Evolutionary conservation across 257 asterid species (phyloP), one percentile per base, ranked within the genome.

Genomic region (Linderniella brevidens): DNA sequence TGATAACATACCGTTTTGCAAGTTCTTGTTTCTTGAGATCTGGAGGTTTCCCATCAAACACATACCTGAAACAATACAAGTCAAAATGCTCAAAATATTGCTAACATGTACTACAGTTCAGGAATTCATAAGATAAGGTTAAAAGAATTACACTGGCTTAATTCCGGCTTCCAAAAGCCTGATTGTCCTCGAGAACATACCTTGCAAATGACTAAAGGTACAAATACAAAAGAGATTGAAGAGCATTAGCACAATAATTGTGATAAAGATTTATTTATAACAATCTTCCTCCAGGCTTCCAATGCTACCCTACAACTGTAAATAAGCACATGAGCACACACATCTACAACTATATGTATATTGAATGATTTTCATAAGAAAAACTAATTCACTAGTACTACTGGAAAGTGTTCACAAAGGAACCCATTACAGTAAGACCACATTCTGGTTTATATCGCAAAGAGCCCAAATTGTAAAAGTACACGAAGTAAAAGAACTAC

Each of bases 91-190:
- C 58, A 46, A 37, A 47, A 29, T 12, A 57, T 36, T 57, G 11
- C 19, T 9, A 12, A 43, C 32, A 32, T 17, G 50, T 13, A 36
- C 12, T 18, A 19, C 46, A 57, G 41, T 44, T 53, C 57, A 48
- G 17, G 18, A 50, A 35, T 25, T 25, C 32, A 25, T 25, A 25
- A 25, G 32, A 25, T 25, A 45, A 57, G 17, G 41, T 51, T 25
- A 53, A 41, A 54, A 52, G 48, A 57, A 20, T 72, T 81, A 90
- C 96, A 73, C 92, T 46, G 99, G 99, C 71, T 85, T 90, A 46
- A 90, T 85, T 70, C 99, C 99, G 61, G 99, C 96, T 71, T 90
- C 99, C 75, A 90, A 58, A 63, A 90, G 86, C 72, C 96, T 77
- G 61, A 85, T 90, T 13, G 99, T 90, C 72, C 99, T 69, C 0